phyloP scores from a whole-genome alignment of 2,329 filamentous ascomycete species.

The Fulvia fulva region DNA sequence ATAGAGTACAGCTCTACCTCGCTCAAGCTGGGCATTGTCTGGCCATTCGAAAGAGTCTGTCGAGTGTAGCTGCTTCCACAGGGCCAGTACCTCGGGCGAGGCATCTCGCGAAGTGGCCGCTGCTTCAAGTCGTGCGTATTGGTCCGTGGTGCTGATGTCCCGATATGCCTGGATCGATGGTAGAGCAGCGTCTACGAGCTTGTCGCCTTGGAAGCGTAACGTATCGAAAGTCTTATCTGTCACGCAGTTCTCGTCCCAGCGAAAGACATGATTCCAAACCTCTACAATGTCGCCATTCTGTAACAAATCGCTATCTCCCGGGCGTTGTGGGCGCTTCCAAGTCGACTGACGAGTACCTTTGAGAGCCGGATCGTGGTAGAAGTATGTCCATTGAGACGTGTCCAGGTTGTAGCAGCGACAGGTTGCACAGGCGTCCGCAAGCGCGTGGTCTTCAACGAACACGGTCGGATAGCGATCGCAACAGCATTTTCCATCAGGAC shows the following conservation, averaged over 20 bases:
- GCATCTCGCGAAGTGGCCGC: background rate
- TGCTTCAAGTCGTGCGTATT: background rate
- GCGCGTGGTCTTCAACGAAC: background rate
- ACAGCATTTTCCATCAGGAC: background rate
- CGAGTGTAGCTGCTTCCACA: background rate
- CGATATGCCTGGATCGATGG: background rate
- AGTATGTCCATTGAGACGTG: background rate
- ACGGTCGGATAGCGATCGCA: background rate
- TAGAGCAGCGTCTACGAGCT: background rate
- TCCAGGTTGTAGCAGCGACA: background rate
- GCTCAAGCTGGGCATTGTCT: background rate
- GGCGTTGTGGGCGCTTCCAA: background rate
- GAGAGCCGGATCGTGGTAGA: background rate
- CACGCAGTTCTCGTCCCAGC: background rate
- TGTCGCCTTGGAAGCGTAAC: background rate
- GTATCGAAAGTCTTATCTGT: background rate
- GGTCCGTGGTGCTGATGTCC: background rate
- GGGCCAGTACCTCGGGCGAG: background rate
- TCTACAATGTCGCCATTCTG: background rate
- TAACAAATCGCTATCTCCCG: background rate
- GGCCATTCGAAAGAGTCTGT: background rate
- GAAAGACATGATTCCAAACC: background rate
- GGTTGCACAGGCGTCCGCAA: no score
- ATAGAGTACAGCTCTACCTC: background rate
- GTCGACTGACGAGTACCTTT: background rate